Evolutionary conservation across 2,329 filamentous ascomycete genomes (phyloP), one percentile per base, ranked within the genome.

Genomic region (Didymella pinodella): DNA sequence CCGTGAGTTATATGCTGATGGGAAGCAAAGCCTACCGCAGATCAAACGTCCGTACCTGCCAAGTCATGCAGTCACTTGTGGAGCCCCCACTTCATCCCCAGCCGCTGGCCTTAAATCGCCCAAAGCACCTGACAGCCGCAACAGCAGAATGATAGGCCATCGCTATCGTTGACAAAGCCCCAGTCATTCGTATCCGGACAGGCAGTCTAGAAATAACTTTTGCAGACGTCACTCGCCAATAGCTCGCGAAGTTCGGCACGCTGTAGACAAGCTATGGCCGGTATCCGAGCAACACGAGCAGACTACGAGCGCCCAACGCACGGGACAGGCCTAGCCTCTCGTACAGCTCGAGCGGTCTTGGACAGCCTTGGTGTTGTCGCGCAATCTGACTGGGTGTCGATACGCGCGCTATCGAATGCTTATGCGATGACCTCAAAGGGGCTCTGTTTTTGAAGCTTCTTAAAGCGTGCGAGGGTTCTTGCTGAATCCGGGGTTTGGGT

Each of bases 351-450:
- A 55, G 28, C 38, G 36, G 20, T 40, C 41, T 50, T 40, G 46
- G 53, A 22, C 3, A 12, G 29, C 32, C 51, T 55, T 49, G 45
- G 36, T 49, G 47, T 31, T 57, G 51, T 41, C 43, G 41, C 22
- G 54, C 48, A 28, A 10, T 46, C 25, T 57, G 6, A 51, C 54
- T 57, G 54, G 54, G 40, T 26, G 20, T 51, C 40, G 46, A 47
- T 12, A 47, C 48, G 54, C 47, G 47, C 48, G 54, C 48, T 57
- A 57, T 57, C 38, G 48, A 28, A 47, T 26, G 48, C 41, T 57
- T 51, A 43, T 57, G 48, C 48, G 34, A 57, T 57, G 48, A 57
- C 48, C 48, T 57, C 48, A 51, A 51, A 41, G 54, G 48, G 54
- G 54, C 26, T 20, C 14, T 34, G 10, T 38, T 29, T 38, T 18